Evolutionary conservation across 2,329 filamentous ascomycete species (phyloP), one percentile per base, ranked within the genome.

Genomic region (Colletotrichum tanaceti): DNA sequence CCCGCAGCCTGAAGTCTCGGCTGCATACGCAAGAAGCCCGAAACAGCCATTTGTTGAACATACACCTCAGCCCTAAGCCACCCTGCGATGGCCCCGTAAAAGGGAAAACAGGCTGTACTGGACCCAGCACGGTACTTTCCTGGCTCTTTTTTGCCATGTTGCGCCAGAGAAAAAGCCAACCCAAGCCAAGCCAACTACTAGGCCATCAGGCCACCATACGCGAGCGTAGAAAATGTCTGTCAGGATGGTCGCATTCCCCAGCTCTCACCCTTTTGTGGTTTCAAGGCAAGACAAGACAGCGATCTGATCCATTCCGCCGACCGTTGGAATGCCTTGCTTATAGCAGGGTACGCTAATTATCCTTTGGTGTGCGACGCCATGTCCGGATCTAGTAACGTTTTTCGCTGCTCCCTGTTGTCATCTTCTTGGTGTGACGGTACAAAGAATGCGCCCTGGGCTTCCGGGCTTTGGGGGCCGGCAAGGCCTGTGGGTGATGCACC

Each of bases 61-160:
- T 58, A 49, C 65, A 44, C 38, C 52, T 64, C 68, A 61, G 59
- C 68, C 67, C 59, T 65, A 53, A 70, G 68, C 59, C 68, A 65
- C 50, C 18, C n/a, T 65, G 16, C 38, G 55, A 57, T 44, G 35
- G n/a, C n/a, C 22, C 64, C 58, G 24, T 50, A 43, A 60, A 22
- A 62, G 39, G 16, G 9, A n/a, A n/a, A 44, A 38, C 32, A 10
- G 5, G 61, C 10, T 41, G 41, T 14, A 7, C 16, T 18, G 53
- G 61, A 44, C 13, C n/a, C 20, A 18, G 61, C 60, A 59, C 41
- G 46, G 43, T 55, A 55, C 61, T 68, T 68, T 43, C 43, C 41
- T 35, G 54, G 13, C n/a, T 20, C 44, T 11, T 41, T 16, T 11
- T 41, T 16, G n/a, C 22, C 16, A 44, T 11, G n/a, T 6, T 39